Evolutionary conservation across 2,329 filamentous ascomycete genomes (phyloP), one percentile per base, ranked within the genome.

Genomic region (Cladophialophora immunda): DNA sequence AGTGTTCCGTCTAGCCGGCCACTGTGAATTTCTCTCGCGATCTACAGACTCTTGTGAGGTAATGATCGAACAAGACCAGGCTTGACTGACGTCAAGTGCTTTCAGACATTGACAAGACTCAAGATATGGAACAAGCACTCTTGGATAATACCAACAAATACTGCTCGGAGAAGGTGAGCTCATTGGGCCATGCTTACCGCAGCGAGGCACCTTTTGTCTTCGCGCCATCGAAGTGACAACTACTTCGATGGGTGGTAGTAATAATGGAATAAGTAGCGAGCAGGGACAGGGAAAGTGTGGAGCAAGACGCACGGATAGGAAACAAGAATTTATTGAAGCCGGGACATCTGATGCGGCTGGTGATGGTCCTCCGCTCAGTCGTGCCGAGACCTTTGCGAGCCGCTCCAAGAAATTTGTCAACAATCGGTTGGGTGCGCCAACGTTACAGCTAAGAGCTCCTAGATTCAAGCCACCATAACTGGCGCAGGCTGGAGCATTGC

Each of bases 371-470:
- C 22, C 2, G 5, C 15, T 25, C 9, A 9, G 3, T 25, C 19
- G 9, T 25, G n/a, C 22, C 11, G 9, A 27, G 45, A 27, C 19
- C 9, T 19, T 3, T 13, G 45, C 19, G 15, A 50, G 15, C 11
- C 45, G 45, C 22, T 50, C 45, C 45, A 25, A 25, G 9, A 4
- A 13, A 75, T 50, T 50, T 27, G 11, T 13, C 79, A 89, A 90
- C 75, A 89, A 89, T 66, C 87, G 90, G 4, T 85, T 94, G 8
- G 92, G 94, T 73, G 83, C 93, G 71, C 93, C 94, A 73, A 87
- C 94, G 53, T 91, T 92, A 72, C 94, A 95, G 76, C 89, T 89
- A 15, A 91, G 91, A 59, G 89, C 93, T 61, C 85, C 0, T 94
- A 90, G 90, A 89, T 85, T 1, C 83, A 92, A 66, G 89, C 90